Base-by-base conservation (phyloP, 306 rosid species). In the Lotus japonicus region DNA sequence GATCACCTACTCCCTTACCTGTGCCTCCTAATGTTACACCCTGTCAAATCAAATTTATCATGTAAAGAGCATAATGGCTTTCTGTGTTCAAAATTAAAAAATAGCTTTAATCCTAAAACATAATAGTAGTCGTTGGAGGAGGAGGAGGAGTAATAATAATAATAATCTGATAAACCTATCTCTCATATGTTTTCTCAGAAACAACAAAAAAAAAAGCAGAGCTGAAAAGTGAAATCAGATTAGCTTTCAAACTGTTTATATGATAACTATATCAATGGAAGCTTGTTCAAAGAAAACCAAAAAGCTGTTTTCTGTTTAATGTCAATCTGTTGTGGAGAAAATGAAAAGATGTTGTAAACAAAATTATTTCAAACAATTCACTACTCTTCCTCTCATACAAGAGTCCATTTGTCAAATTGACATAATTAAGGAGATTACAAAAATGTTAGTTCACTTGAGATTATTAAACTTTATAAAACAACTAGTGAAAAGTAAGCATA, bases 11-110 rank as follows among this genome's bases (percentile, higher is more conserved):
- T 74, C 82, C 96, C 78, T 94, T 94, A 52, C 97, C 97, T 0
- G 95, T 82, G 68, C 98, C 98, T 70, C 97, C 97, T 63, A 94
- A 84, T 63, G 97, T 94, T 51, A 94, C 95, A 71, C 90, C 97
- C 97, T 94, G 72, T 52, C 13, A 66, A 83, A 84, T 65, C 58
- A 39, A 51, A 56, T 67, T 33, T 60, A 60, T 57, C 38, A 64
- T 64, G 17, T 17, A 10, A 58, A 74, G 14, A 72, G 66, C 65
- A 71, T 51, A 78, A 33, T 31, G 36, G 50, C 62, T 54, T 33
- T 7, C 6, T 7, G 19, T 6, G 49, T 50, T 10, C 16, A 56
- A 43, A 28, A 36, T 59, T 3, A 21, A 33, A 46, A 56, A 46
- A 38, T 10, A 53, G 57, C 0, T 43, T 33, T 64, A 31, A 9